A percentile compares a stretch with the other conserved stretches of the same genome.
These are phyloP conservation scores for Fusarium tanahbumbuense DNA, from an alignment of 2,329 filamentous ascomycete genomes.

Conservation along the genomic window DNA sequence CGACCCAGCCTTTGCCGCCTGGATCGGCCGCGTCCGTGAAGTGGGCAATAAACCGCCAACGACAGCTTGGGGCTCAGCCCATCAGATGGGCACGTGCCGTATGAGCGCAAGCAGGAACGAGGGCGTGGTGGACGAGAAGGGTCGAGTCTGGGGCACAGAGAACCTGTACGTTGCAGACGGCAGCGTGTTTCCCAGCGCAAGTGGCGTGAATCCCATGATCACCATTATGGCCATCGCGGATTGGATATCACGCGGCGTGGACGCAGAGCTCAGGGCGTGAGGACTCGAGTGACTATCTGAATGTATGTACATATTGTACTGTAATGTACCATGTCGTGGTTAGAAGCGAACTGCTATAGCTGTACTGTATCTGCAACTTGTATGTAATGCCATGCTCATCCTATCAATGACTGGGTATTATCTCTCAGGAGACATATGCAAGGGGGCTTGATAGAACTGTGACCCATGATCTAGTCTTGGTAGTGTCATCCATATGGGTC, in stretches of 20 bases:
- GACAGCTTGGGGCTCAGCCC: constrained; percentile 73
- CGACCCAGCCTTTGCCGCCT: constrained; percentile 69
- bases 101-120: constrained; percentile 69
- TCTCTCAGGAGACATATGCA: constrained; percentile 16
- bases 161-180: constrained; percentile 78
- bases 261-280: constrained; percentile 54
- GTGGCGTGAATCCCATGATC: constrained; percentile 85
- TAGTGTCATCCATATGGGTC: constrained; percentile 11
- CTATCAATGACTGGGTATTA: constrained; percentile 28
- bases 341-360: constrained; percentile 10
- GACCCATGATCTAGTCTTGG: background rate
- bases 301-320: constrained; percentile 3
- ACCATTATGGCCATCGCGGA: constrained; percentile 78
- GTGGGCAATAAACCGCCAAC: constrained; percentile 64
- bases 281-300: background rate
- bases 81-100: constrained; percentile 83
- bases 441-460: constrained; percentile 23
- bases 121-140: constrained; percentile 69
- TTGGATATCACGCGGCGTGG: constrained; percentile 69
- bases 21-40: constrained; percentile 64
- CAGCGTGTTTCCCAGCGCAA: constrained; percentile 80
- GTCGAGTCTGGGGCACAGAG: constrained; percentile 73
- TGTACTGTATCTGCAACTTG: constrained; percentile 9
- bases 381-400: constrained; percentile 22
- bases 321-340: background rate